Conservation (phyloP, 495 filamentous ascomycete genomes). For the Annulohypoxylon maeteangense region DNA sequence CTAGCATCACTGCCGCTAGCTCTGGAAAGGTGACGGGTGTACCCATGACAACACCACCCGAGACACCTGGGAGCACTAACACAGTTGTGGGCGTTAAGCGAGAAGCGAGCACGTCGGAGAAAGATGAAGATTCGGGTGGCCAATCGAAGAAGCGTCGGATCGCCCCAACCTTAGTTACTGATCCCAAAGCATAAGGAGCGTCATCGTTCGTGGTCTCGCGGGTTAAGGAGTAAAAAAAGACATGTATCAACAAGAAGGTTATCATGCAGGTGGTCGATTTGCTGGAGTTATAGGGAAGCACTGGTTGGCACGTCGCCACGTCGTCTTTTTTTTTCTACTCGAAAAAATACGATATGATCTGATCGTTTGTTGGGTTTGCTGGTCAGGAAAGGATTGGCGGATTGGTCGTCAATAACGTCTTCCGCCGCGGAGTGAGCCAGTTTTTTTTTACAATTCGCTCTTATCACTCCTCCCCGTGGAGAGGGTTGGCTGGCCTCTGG, state of each 20-base stretch:
- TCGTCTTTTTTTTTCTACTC: slow-evolving; percentile 1
- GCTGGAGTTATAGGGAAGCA: slow-evolving; percentile 16
- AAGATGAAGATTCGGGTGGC: slow-evolving; percentile 53
- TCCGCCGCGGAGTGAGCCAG: not conserved
- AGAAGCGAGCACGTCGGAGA: slow-evolving; percentile 64
- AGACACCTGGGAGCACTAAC: slow-evolving; percentile 72
- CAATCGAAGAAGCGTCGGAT: slow-evolving; percentile 78
- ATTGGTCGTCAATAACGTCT: slow-evolving; percentile 7
- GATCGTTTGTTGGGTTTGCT: slow-evolving; percentile 4
- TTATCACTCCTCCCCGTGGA: not conserved
- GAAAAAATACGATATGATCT: slow-evolving; percentile 3
- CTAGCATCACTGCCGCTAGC: slow-evolving; percentile 75
- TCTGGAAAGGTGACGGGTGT: slow-evolving; percentile 66
- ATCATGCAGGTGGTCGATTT: slow-evolving; percentile 4
- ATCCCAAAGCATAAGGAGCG: slow-evolving; percentile 14
- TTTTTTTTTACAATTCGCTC: slow-evolving; percentile 4
- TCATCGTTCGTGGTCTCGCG: not conserved
- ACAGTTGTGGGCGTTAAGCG: slow-evolving; percentile 65
- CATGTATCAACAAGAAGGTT: slow-evolving; percentile 24
- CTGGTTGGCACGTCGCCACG: slow-evolving; percentile 9
- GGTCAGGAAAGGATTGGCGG: slow-evolving; percentile 21
- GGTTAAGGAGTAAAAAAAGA: not conserved
- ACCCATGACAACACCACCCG: slow-evolving; percentile 78
- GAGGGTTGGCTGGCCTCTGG: slow-evolving; percentile 22
- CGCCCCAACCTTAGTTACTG: slow-evolving; percentile 73